Percentiles rank a stretch among this genome's conserved stretches.
Conservation (phyloP, 2,329 filamentous ascomycete genomes). For the Fragosphaeria purpurea region DNA sequence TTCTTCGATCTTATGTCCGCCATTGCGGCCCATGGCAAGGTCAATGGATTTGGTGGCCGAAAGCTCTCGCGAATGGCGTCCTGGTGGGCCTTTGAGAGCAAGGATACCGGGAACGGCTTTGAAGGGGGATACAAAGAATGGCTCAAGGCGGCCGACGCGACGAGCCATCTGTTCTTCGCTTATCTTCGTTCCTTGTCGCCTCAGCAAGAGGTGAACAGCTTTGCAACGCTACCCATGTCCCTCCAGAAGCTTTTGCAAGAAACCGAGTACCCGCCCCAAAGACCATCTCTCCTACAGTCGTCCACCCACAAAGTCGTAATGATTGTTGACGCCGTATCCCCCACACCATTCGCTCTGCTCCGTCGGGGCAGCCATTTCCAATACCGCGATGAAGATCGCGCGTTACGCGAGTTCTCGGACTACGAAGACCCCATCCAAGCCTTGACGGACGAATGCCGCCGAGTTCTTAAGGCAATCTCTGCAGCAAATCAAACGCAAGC, state of each 20-base stretch:
- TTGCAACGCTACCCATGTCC: conserved; percentile 79
- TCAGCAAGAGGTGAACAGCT: conserved; percentile 65
- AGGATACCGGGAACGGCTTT: conserved; percentile 79
- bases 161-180: conserved; percentile 95
- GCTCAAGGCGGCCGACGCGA: conserved; percentile 85
- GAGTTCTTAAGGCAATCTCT: conserved; percentile 82
- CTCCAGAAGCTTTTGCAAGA: conserved; percentile 84
- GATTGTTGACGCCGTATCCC: conserved; percentile 92
- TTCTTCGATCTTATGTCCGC: conserved; percentile 92
- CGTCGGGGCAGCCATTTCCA: conserved; percentile 90
- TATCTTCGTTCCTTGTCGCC: conserved; percentile 86
- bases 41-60: conserved; percentile 82
- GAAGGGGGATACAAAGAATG: conserved; percentile 89
- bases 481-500: conserved; percentile 73
- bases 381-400: conserved; percentile 78
- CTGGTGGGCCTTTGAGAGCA: conserved; percentile 97
- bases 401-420: conserved; percentile 75
- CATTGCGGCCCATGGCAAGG: conserved; percentile 85
- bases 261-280: conserved; percentile 85
- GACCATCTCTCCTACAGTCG: conserved; percentile 65
- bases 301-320: conserved; percentile 85
- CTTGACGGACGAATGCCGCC: conserved; percentile 84
- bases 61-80: conserved; percentile 92
- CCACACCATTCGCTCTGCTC: conserved; percentile 83
- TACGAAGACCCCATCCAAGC: conserved; percentile 83